Evolutionary conservation across 1,139 yeast genomes (phyloP), one percentile per base, ranked within the genome.

Genomic region (Kodamaea plutei): DNA sequence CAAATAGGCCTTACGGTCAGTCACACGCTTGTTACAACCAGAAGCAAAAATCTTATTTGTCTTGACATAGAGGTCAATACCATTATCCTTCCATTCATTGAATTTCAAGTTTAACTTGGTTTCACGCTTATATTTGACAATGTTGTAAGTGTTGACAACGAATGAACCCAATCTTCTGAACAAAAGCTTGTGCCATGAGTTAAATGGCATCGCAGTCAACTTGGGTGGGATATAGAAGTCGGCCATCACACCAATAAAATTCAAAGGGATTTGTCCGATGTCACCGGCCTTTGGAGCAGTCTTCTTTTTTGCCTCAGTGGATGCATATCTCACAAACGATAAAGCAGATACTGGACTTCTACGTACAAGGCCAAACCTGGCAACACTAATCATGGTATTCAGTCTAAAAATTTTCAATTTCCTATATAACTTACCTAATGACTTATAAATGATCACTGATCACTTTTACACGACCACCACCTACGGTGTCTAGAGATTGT

Each of bases 61-160:
- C 34, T 71, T 68, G 19, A 78, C 79, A 50, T 76, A 82, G 31
- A 63, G 64, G 44, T 81, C 82, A 39, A 83, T 72, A 10, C 88
- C 87, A 27, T 70, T 70, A 52, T 82, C 83, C 51, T 79, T 80
- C 89, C 89, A 82, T 38, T 76, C 69, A 28, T 76, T 58, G 52
- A 80, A 79, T 28, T 76, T 65, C 15, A 88, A 84, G 48, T 71
- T 76, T 44, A 76, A 60, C 21, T 79, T 79, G 32, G 82, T 75
- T 41, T 75, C 78, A 45, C 73, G 68, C 41, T 83, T 73, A 49
- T 77, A 76, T 44, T 76, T 66, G 23, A 76, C 82, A 10, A 81
- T 76, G 50, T 76, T 79, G 30, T 74, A 69, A 23, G 84, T 79
- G 52, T 79, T 79, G 46, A 77, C 65, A 17, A 80, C 80, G 33